Conservation (phyloP, 768 basidiomycete species). For the Suillus subalutaceus region DNA sequence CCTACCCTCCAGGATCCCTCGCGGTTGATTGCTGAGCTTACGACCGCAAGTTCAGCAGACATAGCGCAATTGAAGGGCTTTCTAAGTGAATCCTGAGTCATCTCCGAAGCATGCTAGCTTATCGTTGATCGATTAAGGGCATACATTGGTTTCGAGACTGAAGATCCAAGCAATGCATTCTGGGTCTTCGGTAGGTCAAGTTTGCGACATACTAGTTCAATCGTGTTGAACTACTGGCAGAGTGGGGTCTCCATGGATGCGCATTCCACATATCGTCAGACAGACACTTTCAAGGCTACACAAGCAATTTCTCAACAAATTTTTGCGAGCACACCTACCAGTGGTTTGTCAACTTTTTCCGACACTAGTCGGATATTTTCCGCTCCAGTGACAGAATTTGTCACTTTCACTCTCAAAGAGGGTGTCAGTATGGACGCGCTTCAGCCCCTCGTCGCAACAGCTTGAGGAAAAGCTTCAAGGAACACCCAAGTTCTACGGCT, state of each 20-base stretch:
- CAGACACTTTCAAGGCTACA: constrained; percentile 11
- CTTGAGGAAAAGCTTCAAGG: constrained; percentile 24
- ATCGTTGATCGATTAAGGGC: constrained; percentile 19
- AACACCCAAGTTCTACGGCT: constrained; percentile 28
- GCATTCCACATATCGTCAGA: constrained; percentile 15
- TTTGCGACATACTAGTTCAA: constrained; percentile 13
- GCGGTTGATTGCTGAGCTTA: constrained; percentile 15
- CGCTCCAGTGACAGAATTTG: constrained; percentile 36
- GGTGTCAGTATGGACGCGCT: constrained; percentile 23
- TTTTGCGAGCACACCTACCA: constrained; percentile 20
- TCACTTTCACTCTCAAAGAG: constrained; percentile 33
- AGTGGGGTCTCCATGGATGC: constrained; percentile 29
- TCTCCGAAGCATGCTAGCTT: neutral
- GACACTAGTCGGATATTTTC: constrained; percentile 21
- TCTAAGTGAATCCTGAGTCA: constrained; percentile 18
- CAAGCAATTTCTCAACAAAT: constrained; percentile 12
- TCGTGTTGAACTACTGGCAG: constrained; percentile 14
- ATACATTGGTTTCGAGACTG: constrained; percentile 28
- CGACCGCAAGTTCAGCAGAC: constrained; percentile 11
- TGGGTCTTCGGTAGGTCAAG: constrained; percentile 25
- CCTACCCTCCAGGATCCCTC: constrained; percentile 20
- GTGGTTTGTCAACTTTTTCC: constrained; percentile 27
- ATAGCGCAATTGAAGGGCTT: constrained; percentile 19
- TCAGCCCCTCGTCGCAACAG: constrained; percentile 25
- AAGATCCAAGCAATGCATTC: constrained; percentile 30